Evolutionary conservation across 495 filamentous ascomycete genomes (phyloP), one percentile per base, ranked within the genome.

Genomic region (Aspergillus olivimuriae): DNA sequence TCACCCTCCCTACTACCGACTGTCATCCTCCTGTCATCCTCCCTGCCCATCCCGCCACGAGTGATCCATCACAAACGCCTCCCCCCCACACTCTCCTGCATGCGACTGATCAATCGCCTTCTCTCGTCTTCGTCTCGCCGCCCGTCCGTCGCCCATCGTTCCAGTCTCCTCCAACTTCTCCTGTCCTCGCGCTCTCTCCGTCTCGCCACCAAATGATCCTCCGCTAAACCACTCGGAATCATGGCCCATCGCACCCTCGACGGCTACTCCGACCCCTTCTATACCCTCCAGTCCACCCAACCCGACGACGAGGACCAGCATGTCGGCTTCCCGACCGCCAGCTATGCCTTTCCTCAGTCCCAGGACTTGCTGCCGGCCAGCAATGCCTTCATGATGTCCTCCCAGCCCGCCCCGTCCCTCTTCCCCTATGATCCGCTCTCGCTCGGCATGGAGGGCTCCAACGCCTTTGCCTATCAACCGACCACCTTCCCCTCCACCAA

Each of bases 401-500:
- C 55, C 34, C 26, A 35, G 48, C 52, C 34, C 50, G 46, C 22
- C 52, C 47, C 9, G 26, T 44, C 23, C 15, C 41, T 22, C 45
- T 40, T 63, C 34, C 35, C 58, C 6, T 69, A 66, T 40, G 60
- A 67, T 23, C 24, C 53, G 7, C 41, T 52, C n/a, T 49, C 55
- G 15, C 49, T 65, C 51, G 46, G 35, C 40, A 14, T 62, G 39
- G 56, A 57, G 14, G 20, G 55, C 3, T 34, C 20, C 6, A 46
- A 48, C 46, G 40, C 51, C 14, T 67, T 61, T 46, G 19, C 58
- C 34, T 63, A 60, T 44, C 47, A 63, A 40, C 22, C 53, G 15
- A 46, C 63, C 30, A 37, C 49, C 11, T 48, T 39, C 16, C 30
- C 57, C 4, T 53, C 56, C 17, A 43, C 49, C 18, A 47, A 55